Evolutionary conservation across 1,284 basidiomycete species (phyloP).

Genomic region (Ceratobasidium sp.): DNA sequence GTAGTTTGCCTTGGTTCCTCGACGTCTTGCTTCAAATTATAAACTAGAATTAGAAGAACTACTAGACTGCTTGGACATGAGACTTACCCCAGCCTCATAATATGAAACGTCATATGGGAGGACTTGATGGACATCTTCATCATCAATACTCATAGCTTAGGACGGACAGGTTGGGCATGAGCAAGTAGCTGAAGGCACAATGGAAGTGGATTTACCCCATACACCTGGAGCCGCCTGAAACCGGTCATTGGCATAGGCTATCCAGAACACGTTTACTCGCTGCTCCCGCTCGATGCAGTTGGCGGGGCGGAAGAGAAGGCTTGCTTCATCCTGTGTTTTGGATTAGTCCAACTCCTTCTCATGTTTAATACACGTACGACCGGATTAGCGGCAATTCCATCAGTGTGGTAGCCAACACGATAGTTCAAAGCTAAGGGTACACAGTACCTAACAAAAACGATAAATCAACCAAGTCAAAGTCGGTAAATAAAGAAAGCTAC

Average conservation of each 20-base stretch:
- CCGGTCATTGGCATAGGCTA: constrained; percentile 26
- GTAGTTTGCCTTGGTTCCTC: constrained; percentile 18
- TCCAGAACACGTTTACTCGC: constrained; percentile 29
- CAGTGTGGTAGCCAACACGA: constrained; percentile 8
- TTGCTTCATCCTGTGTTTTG: not conserved
- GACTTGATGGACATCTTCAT: constrained; percentile 36
- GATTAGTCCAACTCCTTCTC: not conserved
- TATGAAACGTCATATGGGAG: constrained; percentile 9
- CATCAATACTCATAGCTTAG: constrained; percentile 25
- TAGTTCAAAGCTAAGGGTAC: constrained; percentile 17
- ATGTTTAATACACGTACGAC: not conserved
- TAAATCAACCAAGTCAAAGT: too few relatives aligned
- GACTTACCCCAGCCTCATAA: constrained; percentile 27
- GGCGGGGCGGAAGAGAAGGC: not conserved
- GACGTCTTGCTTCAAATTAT: constrained; percentile 6
- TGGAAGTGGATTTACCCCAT: constrained; percentile 11
- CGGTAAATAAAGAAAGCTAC: not conserved
- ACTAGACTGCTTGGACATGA: too few relatives aligned
- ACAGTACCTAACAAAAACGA: not conserved
- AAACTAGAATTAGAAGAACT: not conserved
- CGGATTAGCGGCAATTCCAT: not conserved
- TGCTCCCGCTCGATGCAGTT: constrained; percentile 25
- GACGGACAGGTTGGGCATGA: not conserved
- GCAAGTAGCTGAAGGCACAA: not conserved
- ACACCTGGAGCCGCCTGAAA: not conserved